Base-by-base conservation (phyloP, 1,284 basidiomycete species). In the Volvariella volvacea region DNA sequence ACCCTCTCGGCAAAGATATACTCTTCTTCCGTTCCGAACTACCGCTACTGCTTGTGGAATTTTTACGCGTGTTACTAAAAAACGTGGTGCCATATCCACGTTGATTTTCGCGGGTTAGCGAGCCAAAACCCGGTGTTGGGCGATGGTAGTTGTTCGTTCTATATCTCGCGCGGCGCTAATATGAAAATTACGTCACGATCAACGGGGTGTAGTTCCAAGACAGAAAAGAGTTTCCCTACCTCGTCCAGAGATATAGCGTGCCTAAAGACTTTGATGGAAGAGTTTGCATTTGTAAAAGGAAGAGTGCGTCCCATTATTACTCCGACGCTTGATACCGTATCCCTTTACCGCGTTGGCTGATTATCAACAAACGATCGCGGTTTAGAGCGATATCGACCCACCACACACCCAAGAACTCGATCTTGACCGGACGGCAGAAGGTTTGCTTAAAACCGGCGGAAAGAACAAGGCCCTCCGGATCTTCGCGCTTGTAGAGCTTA, bases 381-480 rank as follows among this genome's bases (percentile, higher is more conserved):
- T 39, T 17, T 17, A 39, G 17, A 37, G 12, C 19, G 16, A 14
- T 6, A 15, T 6, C 42, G 22, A 56, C 72, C 48, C 53, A 74
- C 76, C 74, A 79, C 44, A 74, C 73, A 16, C 76, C 74, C 3
- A 77, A 52, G 51, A 77, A 76, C 44, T 77, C 73, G 30, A 78
- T 65, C 1, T 63, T 53, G 3, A 76, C 71, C n/a, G 66, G 55
- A 28, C 64, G 73, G 42, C 77, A 82, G 54, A 83, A 88, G 0
- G 80, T 78, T 47, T 68, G 53, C 59, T 87, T 88, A 58, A 84
- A 88, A 7, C 76, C 77, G 1, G 65, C 64, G 19, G 71, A 71
- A 22, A 80, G 62, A 28, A 59, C 42, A 32, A 69, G 48, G 1
- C 75, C 75, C 2, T 58, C 54, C n/a, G 60, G 50, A 48, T 74